A percentile compares a stretch with the other conserved stretches of the same genome.
These are phyloP conservation scores for Cryptococcus sp. DNA, from an alignment of 1,284 basidiomycete genomes.

Conservation along the genomic window DNA sequence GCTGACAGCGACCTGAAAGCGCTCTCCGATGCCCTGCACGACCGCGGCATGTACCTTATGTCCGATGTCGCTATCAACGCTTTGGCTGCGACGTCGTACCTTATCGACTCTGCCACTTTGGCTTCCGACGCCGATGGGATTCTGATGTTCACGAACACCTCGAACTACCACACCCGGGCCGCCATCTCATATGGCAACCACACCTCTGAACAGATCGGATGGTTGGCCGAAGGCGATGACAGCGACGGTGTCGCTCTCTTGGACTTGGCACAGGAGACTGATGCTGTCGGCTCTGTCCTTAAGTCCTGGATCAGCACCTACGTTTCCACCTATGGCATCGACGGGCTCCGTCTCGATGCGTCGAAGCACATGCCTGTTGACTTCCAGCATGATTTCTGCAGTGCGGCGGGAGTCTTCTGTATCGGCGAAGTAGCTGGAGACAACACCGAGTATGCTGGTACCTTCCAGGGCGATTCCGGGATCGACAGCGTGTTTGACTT, in stretches of 20 bases:
- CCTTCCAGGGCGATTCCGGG: slow-evolving; percentile 28
- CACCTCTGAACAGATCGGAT: slow-evolving; percentile 48
- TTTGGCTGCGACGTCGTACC: slow-evolving; percentile 58
- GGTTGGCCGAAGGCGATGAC: slow-evolving; percentile 59
- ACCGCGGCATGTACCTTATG: slow-evolving; percentile 72
- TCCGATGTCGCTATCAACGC: slow-evolving; percentile 73
- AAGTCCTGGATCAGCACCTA: slow-evolving; percentile 63
- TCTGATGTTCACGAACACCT: slow-evolving; percentile 34
- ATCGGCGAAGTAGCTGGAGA: slow-evolving; percentile 72
- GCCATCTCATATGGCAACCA: slow-evolving; percentile 30
- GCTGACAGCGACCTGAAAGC: slow-evolving; percentile 66
- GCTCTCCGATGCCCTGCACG: slow-evolving; percentile 65
- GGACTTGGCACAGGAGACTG: slow-evolving; percentile 67
- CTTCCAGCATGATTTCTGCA: slow-evolving; percentile 59
- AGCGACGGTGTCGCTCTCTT: slow-evolving; percentile 63
- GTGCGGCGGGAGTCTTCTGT: slow-evolving; percentile 71
- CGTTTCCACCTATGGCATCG: slow-evolving; percentile 64
- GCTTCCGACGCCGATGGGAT: slow-evolving; percentile 22
- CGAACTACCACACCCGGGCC: slow-evolving; percentile 34
- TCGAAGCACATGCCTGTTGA: slow-evolving; percentile 59
- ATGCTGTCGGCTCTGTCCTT: slow-evolving; percentile 60
- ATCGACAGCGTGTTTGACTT: slow-evolving; percentile 45
- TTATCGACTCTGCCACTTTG: slow-evolving; percentile 26
- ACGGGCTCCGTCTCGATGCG: slow-evolving; percentile 66
- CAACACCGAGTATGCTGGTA: slow-evolving; percentile 54